phyloP scores from a whole-genome alignment of 306 rosid genomes.

The Arachis stenosperma region DNA sequence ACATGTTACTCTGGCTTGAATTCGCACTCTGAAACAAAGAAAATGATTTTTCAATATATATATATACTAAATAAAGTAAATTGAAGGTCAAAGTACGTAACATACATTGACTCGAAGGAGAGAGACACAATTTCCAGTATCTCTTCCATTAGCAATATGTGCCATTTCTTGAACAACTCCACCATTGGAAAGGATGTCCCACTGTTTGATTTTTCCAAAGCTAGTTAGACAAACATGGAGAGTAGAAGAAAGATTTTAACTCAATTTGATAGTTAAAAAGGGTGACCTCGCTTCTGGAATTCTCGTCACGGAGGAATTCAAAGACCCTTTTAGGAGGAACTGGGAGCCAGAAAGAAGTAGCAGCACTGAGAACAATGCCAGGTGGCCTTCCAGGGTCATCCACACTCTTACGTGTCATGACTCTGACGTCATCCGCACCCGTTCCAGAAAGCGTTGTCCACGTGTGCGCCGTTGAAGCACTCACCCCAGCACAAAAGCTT shows the following conservation, averaged over 20 bases:
- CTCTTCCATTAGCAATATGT: constrained; percentile 93
- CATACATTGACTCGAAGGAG: constrained; percentile 89
- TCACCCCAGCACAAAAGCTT: constrained; percentile 96
- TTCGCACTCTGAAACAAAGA: constrained; percentile 68
- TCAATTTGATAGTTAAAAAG: too few species aligned
- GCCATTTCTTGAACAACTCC: constrained; percentile 99
- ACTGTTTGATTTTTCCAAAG: constrained; percentile 48
- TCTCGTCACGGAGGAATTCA: constrained; percentile 93
- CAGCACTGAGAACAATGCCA: constrained; percentile 94
- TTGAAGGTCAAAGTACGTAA: not conserved
- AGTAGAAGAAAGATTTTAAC: too few species aligned
- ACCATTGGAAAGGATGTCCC: constrained; percentile 98
- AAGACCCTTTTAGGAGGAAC: constrained; percentile 86
- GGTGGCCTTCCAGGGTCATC: constrained; percentile 98
- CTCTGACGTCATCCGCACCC: constrained; percentile 92
- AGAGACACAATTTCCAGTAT: constrained; percentile 90
- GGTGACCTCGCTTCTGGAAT: constrained; percentile 83
- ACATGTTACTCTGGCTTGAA: constrained; percentile 99
- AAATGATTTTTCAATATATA: not conserved
- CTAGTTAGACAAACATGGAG: too few species aligned
- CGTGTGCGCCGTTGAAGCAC: constrained; percentile 94
- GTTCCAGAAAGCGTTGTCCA: constrained; percentile 97
- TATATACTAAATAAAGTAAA: too few species aligned
- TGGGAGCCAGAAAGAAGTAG: constrained; percentile 98
- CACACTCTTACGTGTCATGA: constrained; percentile 94